Evolutionary conservation across 116 monocot species (phyloP).

Genomic region (Trichopus zeylanicus): DNA sequence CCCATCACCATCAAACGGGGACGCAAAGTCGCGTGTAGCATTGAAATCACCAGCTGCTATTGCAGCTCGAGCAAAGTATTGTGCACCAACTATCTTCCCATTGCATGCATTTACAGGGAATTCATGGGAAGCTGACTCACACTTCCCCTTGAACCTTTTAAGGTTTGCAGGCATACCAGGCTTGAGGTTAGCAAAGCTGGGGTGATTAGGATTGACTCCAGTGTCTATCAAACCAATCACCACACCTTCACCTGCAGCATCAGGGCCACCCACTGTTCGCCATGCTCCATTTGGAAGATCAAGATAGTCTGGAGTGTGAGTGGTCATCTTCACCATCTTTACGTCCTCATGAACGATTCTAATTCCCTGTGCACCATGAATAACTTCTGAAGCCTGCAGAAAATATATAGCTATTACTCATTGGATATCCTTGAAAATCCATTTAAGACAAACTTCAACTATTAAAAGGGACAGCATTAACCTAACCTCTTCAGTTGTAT

Average conservation of each 20-base stretch:
- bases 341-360: constrained; percentile 45
- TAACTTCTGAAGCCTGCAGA: constrained; percentile 31
- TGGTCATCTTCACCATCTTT: constrained; percentile 53
- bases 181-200: constrained; percentile 39
- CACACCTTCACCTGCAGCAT: constrained; percentile 43
- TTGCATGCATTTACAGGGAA: constrained; percentile 51
- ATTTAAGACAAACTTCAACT: no score
- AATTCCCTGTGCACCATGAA: constrained; percentile 35
- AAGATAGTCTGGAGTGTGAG: constrained; percentile 52
- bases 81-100: constrained; percentile 67
- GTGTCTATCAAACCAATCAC: constrained; percentile 73
- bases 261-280: constrained; percentile 46
- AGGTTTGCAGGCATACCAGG: background rate
- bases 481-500: constrained; percentile 39
- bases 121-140: constrained; percentile 30
- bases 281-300: constrained; percentile 38
- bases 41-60: constrained; percentile 55
- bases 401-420: background rate
- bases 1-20: constrained; percentile 75
- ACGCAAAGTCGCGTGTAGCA: constrained; percentile 35
- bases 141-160: constrained; percentile 35
- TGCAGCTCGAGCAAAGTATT: constrained; percentile 49
- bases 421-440: no score
- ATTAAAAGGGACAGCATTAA: no score
- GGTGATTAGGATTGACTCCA: constrained; percentile 59